Percentiles rank a stretch among this genome's conserved stretches.
phyloP scores from a whole-genome alignment of 2,329 filamentous ascomycete genomes.

The Cercospora sesami region DNA sequence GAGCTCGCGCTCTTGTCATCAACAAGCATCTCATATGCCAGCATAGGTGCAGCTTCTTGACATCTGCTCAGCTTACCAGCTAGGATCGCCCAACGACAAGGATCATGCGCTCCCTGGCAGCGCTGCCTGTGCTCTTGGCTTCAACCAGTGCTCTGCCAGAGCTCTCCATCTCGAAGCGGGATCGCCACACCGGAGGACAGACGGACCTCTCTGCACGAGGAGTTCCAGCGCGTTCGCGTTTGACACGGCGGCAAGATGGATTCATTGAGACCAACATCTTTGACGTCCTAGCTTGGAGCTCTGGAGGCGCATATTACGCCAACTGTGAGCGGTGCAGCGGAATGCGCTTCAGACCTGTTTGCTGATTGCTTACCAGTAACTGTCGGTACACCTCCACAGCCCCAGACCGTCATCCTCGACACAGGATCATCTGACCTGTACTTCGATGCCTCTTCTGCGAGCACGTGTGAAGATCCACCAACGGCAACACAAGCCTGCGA shows the following conservation, averaged over 20 bases:
- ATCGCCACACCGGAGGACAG: slow-evolving; percentile 27
- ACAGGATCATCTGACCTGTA: slow-evolving; percentile 40
- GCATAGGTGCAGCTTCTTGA: background rate
- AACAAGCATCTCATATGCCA: background rate
- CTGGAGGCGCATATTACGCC: slow-evolving; percentile 39
- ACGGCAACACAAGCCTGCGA: slow-evolving; percentile 29
- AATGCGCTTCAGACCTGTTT: background rate
- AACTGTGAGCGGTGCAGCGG: slow-evolving; percentile 28
- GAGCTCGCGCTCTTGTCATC: background rate
- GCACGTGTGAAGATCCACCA: slow-evolving; percentile 26
- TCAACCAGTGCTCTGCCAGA: slow-evolving; percentile 28
- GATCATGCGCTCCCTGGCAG: slow-evolving; percentile 20
- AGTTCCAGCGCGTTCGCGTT: slow-evolving; percentile 10
- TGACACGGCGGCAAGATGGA: slow-evolving; percentile 18
- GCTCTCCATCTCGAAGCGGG: slow-evolving; percentile 32
- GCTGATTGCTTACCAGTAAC: slow-evolving; percentile 28
- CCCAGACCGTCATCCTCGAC: slow-evolving; percentile 38
- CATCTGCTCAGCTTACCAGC: background rate
- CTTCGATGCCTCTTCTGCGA: slow-evolving; percentile 33
- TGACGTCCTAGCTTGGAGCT: slow-evolving; percentile 36
- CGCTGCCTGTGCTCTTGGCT: slow-evolving; percentile 23
- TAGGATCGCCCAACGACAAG: background rate
- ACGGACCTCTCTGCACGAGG: slow-evolving; percentile 20
- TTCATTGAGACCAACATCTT: slow-evolving; percentile 35
- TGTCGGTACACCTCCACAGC: slow-evolving; percentile 39